Evolutionary conservation across 2,329 filamentous ascomycete species (phyloP).

Genomic region (Pestalotiopsis sp.): DNA sequence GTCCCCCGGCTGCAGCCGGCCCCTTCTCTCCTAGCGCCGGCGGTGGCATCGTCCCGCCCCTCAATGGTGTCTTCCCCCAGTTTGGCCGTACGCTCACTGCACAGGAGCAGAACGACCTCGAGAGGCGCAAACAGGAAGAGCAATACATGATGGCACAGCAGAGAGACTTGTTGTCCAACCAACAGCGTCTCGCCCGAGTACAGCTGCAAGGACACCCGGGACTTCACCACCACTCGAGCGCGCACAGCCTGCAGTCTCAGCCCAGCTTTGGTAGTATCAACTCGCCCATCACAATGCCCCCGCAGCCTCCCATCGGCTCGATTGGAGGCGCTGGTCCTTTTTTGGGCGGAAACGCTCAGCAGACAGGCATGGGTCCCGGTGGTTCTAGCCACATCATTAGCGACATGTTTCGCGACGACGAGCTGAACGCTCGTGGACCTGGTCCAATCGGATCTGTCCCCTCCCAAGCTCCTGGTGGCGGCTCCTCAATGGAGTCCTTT

Average conservation of each 20-base stretch:
- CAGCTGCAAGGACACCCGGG: constrained; percentile 60
- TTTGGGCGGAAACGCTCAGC: constrained; percentile 63
- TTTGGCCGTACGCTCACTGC: constrained; percentile 96
- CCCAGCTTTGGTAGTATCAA: constrained; percentile 95
- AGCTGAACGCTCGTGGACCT: constrained; percentile 53
- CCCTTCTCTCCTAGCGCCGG: constrained; percentile 52
- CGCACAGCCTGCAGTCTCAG: constrained; percentile 94
- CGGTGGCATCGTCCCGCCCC: constrained; percentile 78
- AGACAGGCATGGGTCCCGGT: constrained; percentile 40
- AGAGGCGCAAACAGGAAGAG: constrained; percentile 96
- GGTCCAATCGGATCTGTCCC: constrained; percentile 34
- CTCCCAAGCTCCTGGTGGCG: constrained; percentile 42
- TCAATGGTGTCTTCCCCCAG: constrained; percentile 91
- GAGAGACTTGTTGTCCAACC: constrained; percentile 87
- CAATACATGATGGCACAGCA: constrained; percentile 96
- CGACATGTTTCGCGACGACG: constrained; percentile 70
- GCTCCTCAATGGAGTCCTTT: constrained; percentile 39
- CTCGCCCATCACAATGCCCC: constrained; percentile 71
- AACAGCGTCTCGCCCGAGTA: constrained; percentile 78
- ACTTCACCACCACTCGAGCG: constrained; percentile 91
- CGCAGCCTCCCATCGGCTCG: constrained; percentile 58
- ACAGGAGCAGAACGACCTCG: constrained; percentile 96
- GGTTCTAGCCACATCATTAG: constrained; percentile 34
- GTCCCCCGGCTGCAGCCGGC: constrained; percentile 62
- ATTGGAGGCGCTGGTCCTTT: constrained; percentile 68